These are phyloP conservation scores for Sarocladium kiliense DNA, from an alignment of 2,329 filamentous ascomycete genomes.

Conservation along the genomic window DNA sequence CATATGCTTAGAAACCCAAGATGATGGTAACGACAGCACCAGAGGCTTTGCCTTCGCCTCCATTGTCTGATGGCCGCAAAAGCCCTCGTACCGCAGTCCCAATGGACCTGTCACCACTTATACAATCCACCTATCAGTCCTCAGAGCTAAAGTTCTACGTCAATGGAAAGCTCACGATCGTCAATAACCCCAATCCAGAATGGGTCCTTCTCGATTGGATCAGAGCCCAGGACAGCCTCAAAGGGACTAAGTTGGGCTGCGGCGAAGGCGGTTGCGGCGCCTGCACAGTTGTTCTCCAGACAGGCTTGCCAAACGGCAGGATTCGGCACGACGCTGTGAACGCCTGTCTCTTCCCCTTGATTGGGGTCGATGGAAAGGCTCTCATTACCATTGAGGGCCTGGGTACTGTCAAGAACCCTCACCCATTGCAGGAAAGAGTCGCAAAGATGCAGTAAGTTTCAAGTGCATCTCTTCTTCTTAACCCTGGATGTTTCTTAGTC, in stretches of 20 bases:
- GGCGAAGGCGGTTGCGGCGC: slow-evolving; percentile 88
- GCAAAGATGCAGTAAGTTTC: slow-evolving; percentile 64
- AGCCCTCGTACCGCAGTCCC: background rate
- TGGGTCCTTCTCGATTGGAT: slow-evolving; percentile 25
- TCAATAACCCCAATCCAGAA: slow-evolving; percentile 21
- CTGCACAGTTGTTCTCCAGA: slow-evolving; percentile 83
- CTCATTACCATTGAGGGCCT: slow-evolving; percentile 92
- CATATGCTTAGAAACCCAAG: background rate
- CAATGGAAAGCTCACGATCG: slow-evolving; percentile 19
- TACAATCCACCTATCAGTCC: slow-evolving; percentile 23
- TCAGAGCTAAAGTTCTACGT: slow-evolving; percentile 25
- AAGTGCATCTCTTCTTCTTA: no score
- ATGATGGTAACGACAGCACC: background rate
- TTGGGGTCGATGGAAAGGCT: slow-evolving; percentile 87
- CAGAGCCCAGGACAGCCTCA: slow-evolving; percentile 16
- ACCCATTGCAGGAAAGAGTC: slow-evolving; percentile 79
- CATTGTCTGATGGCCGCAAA: background rate
- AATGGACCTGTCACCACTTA: background rate
- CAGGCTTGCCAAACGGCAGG: slow-evolving; percentile 76
- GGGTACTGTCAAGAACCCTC: slow-evolving; percentile 72
- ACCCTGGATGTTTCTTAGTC: no score
- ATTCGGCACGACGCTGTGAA: slow-evolving; percentile 91
- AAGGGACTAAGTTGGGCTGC: slow-evolving; percentile 37
- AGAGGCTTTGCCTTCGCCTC: background rate
- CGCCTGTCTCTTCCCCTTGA: slow-evolving; percentile 82